A percentile compares a stretch with the other conserved stretches of the same genome.
Conservation (phyloP, 139 green algal species). For the Edaphochlamys debaryana region DNA sequence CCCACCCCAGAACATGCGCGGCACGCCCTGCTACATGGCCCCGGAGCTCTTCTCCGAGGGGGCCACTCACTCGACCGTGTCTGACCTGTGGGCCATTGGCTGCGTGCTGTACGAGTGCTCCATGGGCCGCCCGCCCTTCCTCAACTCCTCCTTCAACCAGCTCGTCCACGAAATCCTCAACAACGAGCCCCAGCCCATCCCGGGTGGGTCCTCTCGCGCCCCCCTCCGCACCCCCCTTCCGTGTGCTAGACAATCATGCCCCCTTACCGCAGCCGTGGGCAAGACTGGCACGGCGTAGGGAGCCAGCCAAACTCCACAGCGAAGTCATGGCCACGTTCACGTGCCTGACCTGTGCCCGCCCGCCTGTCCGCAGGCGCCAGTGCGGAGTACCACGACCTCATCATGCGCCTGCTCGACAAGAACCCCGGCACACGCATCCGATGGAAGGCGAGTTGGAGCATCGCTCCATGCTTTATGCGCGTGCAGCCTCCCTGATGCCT, state of each 20-base stretch:
- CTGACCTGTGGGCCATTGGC: conserved; percentile 93
- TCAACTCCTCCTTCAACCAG: conserved; percentile 79
- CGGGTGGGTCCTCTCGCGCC: conserved; percentile 48
- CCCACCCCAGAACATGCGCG: conserved; percentile 82
- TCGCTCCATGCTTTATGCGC: too few relatives aligned
- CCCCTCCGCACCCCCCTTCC: too few relatives aligned
- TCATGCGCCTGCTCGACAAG: conserved; percentile 85
- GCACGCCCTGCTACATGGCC: conserved; percentile 94
- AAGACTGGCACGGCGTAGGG: too few relatives aligned
- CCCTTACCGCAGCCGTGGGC: too few relatives aligned
- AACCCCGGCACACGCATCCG: conserved; percentile 77
- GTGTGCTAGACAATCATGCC: too few relatives aligned
- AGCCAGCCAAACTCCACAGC: too few relatives aligned
- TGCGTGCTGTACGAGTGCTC: conserved; percentile 95
- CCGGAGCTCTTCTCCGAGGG: conserved; percentile 93
- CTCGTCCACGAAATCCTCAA: conserved; percentile 82
- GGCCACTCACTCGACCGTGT: conserved; percentile 80
- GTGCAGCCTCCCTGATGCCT: too few relatives aligned
- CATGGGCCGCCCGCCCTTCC: conserved; percentile 88
- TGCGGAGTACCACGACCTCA: conserved; percentile 78
- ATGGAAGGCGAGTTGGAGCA: conserved; percentile 64
- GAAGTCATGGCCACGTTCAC: too few relatives aligned
- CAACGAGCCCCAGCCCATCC: conserved; percentile 66
- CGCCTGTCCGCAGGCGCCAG: conserved; percentile 55
- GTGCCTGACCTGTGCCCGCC: too few relatives aligned